A percentile compares a stretch with the other conserved stretches of the same genome.
Conservation (phyloP, 345 rosid genomes). For the Raphanus sativus region DNA sequence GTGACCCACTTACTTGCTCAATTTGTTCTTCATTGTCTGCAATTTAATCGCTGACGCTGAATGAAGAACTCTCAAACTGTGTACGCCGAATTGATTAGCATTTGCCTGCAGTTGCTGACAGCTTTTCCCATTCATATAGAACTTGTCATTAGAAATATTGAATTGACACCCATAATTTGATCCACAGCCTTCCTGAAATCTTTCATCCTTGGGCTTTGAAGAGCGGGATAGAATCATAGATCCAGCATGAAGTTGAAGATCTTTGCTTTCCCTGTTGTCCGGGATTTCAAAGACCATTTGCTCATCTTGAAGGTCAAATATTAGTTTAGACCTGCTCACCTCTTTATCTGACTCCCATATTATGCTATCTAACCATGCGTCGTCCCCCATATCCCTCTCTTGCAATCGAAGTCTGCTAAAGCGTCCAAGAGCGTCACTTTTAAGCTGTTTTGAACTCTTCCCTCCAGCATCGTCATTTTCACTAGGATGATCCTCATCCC, state of each 20-base stretch:
- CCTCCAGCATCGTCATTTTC: conserved; percentile 37
- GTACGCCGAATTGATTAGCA: conserved; percentile 66
- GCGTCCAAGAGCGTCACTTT: conserved; percentile 47
- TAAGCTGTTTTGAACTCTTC: conserved; percentile 41
- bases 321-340: conserved; percentile 63
- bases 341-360: conserved; percentile 68
- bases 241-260: conserved; percentile 82
- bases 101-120: conserved; percentile 80
- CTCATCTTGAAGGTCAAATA: conserved; percentile 91
- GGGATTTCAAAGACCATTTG: conserved; percentile 87
- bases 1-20: conserved; percentile 81
- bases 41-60: conserved; percentile 91
- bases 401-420: conserved; percentile 53
- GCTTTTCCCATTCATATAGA: conserved; percentile 78
- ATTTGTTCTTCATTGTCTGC: conserved; percentile 82
- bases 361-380: conserved; percentile 76
- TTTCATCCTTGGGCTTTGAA: conserved; percentile 44
- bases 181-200: conserved; percentile 52
- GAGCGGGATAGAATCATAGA: conserved; percentile 78
- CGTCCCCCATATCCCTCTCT: conserved; percentile 61
- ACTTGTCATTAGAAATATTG: conserved; percentile 91
- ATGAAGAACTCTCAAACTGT: conserved; percentile 80
- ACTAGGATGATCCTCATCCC: conserved; percentile 28
- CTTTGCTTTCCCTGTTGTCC: conserved; percentile 58
- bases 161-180: conserved; percentile 68